Percentiles rank a stretch among this genome's conserved stretches.
phyloP scores from a whole-genome alignment of 495 filamentous ascomycete genomes.

The Staphylotrichum longicolle region DNA sequence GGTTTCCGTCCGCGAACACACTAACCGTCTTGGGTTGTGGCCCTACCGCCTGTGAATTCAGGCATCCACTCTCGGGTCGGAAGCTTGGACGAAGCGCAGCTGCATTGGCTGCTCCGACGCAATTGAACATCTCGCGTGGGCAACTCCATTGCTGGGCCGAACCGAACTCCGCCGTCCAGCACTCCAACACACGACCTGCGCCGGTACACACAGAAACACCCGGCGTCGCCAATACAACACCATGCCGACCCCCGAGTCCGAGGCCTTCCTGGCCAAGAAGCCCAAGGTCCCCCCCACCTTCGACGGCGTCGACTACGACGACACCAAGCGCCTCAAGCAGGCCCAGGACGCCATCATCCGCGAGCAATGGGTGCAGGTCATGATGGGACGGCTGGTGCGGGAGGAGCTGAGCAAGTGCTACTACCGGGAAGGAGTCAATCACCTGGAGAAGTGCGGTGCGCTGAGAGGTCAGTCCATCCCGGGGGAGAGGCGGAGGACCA shows the following conservation, averaged over 20 bases:
- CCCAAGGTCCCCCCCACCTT: slow-evolving; percentile 91
- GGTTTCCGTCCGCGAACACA: too few species aligned
- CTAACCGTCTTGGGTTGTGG: too few species aligned
- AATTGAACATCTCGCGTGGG: slow-evolving; percentile 12
- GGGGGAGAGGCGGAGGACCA: background rate
- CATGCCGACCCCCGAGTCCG: slow-evolving; percentile 91
- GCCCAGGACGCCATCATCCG: slow-evolving; percentile 92
- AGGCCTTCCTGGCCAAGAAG: slow-evolving; percentile 88
- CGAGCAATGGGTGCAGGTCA: slow-evolving; percentile 95
- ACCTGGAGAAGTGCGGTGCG: slow-evolving; percentile 92
- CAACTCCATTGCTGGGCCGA: slow-evolving; percentile 20
- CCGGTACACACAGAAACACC: slow-evolving; percentile 2
- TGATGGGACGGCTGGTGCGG: slow-evolving; percentile 93
- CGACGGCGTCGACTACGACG: slow-evolving; percentile 94
- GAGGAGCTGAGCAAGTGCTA: slow-evolving; percentile 98
- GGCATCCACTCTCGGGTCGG: background rate
- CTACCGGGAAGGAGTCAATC: slow-evolving; percentile 88
- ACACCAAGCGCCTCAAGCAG: slow-evolving; percentile 83
- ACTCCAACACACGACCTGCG: slow-evolving; percentile 6
- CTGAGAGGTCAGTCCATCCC: slow-evolving; percentile 70
- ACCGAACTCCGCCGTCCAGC: slow-evolving; percentile 17
- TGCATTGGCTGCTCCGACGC: slow-evolving; percentile 6
- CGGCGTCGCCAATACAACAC: slow-evolving; percentile 18
- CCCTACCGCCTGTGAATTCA: slow-evolving; percentile 14
- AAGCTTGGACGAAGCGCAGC: slow-evolving; percentile 18